phyloP scores from a whole-genome alignment of 495 filamentous ascomycete genomes.

The Penicillium lividum region DNA sequence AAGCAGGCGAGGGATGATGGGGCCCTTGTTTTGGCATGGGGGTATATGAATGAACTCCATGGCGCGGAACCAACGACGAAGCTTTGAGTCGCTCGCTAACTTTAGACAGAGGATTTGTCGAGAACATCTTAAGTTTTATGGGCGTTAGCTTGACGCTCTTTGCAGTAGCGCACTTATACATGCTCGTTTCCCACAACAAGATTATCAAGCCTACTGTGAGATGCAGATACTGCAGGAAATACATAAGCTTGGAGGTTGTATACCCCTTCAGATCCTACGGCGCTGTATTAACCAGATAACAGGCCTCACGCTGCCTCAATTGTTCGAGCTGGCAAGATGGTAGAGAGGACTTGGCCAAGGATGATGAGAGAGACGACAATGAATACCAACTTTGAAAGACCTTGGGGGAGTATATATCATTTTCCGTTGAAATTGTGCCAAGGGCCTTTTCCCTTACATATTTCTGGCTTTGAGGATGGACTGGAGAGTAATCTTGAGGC shows the following conservation, averaged over 20 bases:
- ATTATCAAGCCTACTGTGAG: conserved; percentile 71
- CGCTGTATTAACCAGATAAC: neutral
- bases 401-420: neutral
- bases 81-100: neutral
- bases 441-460: neutral
- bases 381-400: conserved; percentile 1
- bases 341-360: conserved; percentile 55
- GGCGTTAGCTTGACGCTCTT: conserved; percentile 68
- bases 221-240: conserved; percentile 72
- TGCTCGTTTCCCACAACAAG: conserved; percentile 58
- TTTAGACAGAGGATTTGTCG: conserved; percentile 57
- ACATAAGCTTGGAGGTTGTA: conserved; percentile 63
- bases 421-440: too few relatives aligned
- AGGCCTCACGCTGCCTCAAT: conserved; percentile 67
- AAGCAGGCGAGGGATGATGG: conserved; percentile 68
- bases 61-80: too few relatives aligned
- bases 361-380: conserved; percentile 5
- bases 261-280: neutral
- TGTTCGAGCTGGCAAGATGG: conserved; percentile 80
- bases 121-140: conserved; percentile 65
- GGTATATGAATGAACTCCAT: conserved; percentile 40
- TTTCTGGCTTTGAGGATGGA: neutral
- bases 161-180: conserved; percentile 64
- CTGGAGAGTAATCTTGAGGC: too few relatives aligned
- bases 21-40: conserved; percentile 70